Evolutionary conservation across 1,284 basidiomycete species (phyloP).

Genomic region (Apiotrichum domesticum): DNA sequence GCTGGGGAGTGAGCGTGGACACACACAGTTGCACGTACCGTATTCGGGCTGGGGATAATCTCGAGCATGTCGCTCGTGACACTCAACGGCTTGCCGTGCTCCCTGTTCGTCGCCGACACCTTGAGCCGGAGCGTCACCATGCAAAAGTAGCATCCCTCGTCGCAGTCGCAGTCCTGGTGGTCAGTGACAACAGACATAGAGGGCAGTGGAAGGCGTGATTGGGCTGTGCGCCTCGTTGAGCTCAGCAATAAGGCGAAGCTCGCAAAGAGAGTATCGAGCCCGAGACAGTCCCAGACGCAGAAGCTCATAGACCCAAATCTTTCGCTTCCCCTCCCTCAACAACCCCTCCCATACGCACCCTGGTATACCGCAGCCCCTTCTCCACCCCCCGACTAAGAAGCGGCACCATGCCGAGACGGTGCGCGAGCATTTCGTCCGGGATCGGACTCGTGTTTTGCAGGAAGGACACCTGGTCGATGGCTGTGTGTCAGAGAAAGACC

Average conservation of each 20-base stretch:
- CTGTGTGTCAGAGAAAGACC: constrained; percentile 46
- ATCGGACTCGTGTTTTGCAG: constrained; percentile 86
- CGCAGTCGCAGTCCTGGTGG: constrained; percentile 45
- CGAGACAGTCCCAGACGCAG: no score
- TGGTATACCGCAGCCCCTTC: constrained; percentile 65
- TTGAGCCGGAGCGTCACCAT: constrained; percentile 43
- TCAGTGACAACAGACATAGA: neutral
- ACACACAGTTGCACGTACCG: constrained; percentile 10
- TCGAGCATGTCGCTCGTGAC: constrained; percentile 47
- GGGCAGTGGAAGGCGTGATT: no score
- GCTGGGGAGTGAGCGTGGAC: constrained; percentile 3
- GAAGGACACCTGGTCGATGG: constrained; percentile 95
- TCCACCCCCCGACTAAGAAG: constrained; percentile 77
- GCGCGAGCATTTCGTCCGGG: constrained; percentile 95
- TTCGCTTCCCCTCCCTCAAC: no score
- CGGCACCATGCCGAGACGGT: constrained; percentile 91
- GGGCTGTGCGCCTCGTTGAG: no score
- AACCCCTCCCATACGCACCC: constrained; percentile 23
- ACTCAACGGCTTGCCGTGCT: constrained; percentile 30
- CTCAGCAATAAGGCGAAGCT: no score
- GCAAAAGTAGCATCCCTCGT: constrained; percentile 48
- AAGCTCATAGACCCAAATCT: no score
- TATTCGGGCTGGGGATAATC: constrained; percentile 33
- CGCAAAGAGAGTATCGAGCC: no score
- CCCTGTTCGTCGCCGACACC: constrained; percentile 22